Conservation (phyloP, 2,329 filamentous ascomycete genomes). For the Torrubiellomyces zombiae region DNA sequence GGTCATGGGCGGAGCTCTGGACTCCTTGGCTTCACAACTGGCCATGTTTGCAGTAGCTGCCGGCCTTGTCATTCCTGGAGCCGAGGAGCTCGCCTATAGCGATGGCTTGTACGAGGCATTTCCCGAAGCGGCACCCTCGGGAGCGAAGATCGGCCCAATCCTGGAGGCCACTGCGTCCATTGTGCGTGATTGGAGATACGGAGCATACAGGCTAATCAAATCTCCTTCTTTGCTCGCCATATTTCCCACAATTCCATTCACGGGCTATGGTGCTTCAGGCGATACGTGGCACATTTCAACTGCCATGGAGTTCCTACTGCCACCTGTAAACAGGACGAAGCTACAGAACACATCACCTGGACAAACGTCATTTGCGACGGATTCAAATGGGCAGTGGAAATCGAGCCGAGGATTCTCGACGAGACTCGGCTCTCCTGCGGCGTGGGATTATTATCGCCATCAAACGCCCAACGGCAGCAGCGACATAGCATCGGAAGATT, state of each 20-base stretch:
- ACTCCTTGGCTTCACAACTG: slow-evolving; percentile 59
- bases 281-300: slow-evolving; percentile 27
- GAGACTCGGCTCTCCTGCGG: slow-evolving; percentile 12
- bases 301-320: slow-evolving; percentile 50
- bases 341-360: slow-evolving; percentile 11
- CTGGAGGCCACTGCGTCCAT: slow-evolving; percentile 65
- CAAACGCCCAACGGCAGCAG: slow-evolving; percentile 10
- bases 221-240: slow-evolving; percentile 53
- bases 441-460: slow-evolving; percentile 16
- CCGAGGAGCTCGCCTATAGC: slow-evolving; percentile 35
- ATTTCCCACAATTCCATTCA: slow-evolving; percentile 43
- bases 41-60: slow-evolving; percentile 52
- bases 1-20: slow-evolving; percentile 56
- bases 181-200: slow-evolving; percentile 61
- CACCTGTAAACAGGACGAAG: slow-evolving; percentile 30
- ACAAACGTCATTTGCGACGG: slow-evolving; percentile 9
- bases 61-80: slow-evolving; percentile 51
- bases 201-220: slow-evolving; percentile 53
- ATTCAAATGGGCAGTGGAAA: slow-evolving; percentile 12
- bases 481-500: slow-evolving; percentile 32
- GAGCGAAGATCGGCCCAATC: slow-evolving; percentile 47
- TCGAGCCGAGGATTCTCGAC: slow-evolving; percentile 12
- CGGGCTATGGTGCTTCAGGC: slow-evolving; percentile 28
- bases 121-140: slow-evolving; percentile 42
- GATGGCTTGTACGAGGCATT: slow-evolving; percentile 40